These are phyloP conservation scores for carrot (Daucus carota) DNA, from an alignment of 129 eudicot species.

Conservation along the genomic window DH1_v3.0 NC_030384.2:18611501-18612000, in stretches of 20 bases:
- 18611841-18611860: background rate
- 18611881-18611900: background rate
- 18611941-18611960: background rate
- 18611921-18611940: background rate
- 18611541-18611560: background rate
- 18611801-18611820: constrained; percentile 37
- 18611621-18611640: constrained; percentile 37
- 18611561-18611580: background rate
- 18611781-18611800: constrained; percentile 53
- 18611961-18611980: background rate
- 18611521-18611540: background rate
- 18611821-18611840: background rate
- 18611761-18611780: constrained; percentile 82
- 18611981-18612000: background rate
- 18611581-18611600: background rate
- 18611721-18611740: constrained; percentile 78
- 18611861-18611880: background rate
- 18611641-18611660: constrained; percentile 95
- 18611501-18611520: background rate
- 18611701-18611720: constrained; percentile 90
- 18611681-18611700: constrained; percentile 96
- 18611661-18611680: constrained; percentile 90
- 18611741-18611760: constrained; percentile 84
- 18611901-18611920: background rate
- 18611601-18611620: background rate